Evolutionary conservation across 306 rosid species (phyloP), one percentile per base, ranked within the genome.

Genomic region (Carpinus fangiana): DNA sequence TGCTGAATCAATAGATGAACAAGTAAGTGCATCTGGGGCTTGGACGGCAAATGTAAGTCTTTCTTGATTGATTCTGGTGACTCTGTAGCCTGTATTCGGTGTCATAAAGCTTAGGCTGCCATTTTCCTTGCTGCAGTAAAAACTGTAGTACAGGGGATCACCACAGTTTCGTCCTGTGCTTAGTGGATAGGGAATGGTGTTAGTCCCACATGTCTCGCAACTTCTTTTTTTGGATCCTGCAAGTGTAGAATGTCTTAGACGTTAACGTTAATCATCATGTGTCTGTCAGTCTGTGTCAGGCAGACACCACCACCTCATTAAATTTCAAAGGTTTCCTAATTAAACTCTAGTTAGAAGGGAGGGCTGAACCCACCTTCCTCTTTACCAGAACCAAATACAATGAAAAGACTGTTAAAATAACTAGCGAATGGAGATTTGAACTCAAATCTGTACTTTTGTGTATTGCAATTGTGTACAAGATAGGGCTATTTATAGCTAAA

Each of bases 131-230:
- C 48, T 26, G 34, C 78, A 82, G 0, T 0, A 12, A 43, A 82
- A 77, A 28, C 47, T 45, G 14, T 0, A 20, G 73, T 76, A 82
- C 31, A 28, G 4, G 14, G 72, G 78, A 66, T 72, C 79, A 9
- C 85, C 85, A 31, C 85, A 82, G 12, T 31, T 0, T 69, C 55
- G 41, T 13, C 46, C 18, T 21, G 70, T 77, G 41, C 75, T 82
- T 28, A 77, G 23, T 38, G 85, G 82, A 41, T 82, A 82, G 56
- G 85, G 85, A 20, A 77, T 68, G 21, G 45, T 8, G 46, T 65
- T 55, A 46, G 50, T 46, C 1, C 81, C 81, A 54, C 81, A 82
- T 41, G 81, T 5, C 51, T 18, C 21, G 48, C 85, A 82, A 21
- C 34, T 70, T 12, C 26, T 34, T 3, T 56, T 56, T 57, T 10